Conservation (phyloP, 2,329 filamentous ascomycete genomes). For the Fusarium camptoceras region DNA sequence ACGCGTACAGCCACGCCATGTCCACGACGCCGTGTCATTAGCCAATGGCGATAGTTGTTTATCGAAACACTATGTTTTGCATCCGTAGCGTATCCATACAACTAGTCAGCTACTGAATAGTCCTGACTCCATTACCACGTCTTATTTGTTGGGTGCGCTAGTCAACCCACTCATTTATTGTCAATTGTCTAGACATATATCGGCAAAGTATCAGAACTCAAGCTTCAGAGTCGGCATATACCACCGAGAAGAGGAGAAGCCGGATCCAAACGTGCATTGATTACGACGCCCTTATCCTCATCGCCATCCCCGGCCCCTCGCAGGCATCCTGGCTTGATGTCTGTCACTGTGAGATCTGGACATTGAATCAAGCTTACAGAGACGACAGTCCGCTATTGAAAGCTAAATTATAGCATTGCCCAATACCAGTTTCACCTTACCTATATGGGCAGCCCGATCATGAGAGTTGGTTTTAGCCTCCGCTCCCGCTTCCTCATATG, state of each 20-base stretch:
- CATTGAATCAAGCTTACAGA: slow-evolving; percentile 6
- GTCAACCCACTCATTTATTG: slow-evolving; percentile 2
- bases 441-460: slow-evolving; percentile 1
- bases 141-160: slow-evolving; percentile 28
- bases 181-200: slow-evolving; percentile 1
- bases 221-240: slow-evolving; percentile 12
- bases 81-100: neutral
- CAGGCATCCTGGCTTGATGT: slow-evolving; percentile 2
- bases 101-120: slow-evolving; percentile 5
- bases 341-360: slow-evolving; percentile 3
- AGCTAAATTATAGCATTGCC: slow-evolving; percentile 4
- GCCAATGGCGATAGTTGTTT: slow-evolving; percentile 3
- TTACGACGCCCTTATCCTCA: slow-evolving; percentile 13
- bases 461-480: slow-evolving; percentile 6
- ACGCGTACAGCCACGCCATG: slow-evolving; percentile 25
- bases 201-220: slow-evolving; percentile 15
- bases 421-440: slow-evolving; percentile 3
- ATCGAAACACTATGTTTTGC: neutral
- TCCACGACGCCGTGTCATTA: slow-evolving; percentile 1
- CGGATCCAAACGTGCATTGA: slow-evolving; percentile 20
- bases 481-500: neutral
- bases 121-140: slow-evolving; percentile 17
- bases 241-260: slow-evolving; percentile 16
- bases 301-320: slow-evolving; percentile 8
- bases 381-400: slow-evolving; percentile 17